Evolutionary conservation across 2,329 filamentous ascomycete genomes (phyloP).

Genomic region (Fusarium sp.): DNA sequence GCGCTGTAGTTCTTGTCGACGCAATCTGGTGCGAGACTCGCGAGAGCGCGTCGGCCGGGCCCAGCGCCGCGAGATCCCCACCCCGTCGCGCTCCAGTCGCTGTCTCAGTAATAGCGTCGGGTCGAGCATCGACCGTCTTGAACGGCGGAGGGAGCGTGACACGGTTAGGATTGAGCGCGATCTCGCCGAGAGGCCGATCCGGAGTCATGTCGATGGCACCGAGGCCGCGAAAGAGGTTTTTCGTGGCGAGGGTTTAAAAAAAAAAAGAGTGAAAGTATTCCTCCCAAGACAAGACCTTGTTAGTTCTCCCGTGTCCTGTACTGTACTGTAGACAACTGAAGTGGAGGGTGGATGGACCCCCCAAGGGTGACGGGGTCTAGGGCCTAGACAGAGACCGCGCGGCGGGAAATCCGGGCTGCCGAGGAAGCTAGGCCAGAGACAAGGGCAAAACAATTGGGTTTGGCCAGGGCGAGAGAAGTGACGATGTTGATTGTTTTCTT

Average conservation of each 20-base stretch:
- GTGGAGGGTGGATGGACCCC: constrained; percentile 22
- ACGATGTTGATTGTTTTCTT: constrained; percentile 31
- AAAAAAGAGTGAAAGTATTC: constrained; percentile 1
- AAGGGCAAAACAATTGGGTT: constrained; percentile 29
- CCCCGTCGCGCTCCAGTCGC: constrained; percentile 35
- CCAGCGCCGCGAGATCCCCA: constrained; percentile 42
- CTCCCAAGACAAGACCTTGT: not conserved
- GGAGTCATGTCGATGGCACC: constrained; percentile 32
- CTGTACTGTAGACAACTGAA: constrained; percentile 3
- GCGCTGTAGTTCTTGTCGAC: constrained; percentile 26
- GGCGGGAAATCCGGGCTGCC: constrained; percentile 34
- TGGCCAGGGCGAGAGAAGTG: constrained; percentile 2
- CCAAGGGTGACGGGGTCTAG: constrained; percentile 27
- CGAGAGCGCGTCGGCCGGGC: constrained; percentile 39
- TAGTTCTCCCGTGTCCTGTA: not conserved
- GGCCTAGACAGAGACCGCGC: constrained; percentile 33
- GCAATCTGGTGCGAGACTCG: constrained; percentile 37
- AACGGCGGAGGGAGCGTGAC: constrained; percentile 32
- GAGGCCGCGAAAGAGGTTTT: constrained; percentile 3
- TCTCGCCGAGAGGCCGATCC: constrained; percentile 35
- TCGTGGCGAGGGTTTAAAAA: not conserved
- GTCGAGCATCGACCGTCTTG: constrained; percentile 18
- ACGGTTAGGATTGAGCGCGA: constrained; percentile 32
- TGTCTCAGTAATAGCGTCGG: constrained; percentile 25
- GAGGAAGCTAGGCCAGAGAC: constrained; percentile 29